Evolutionary conservation across 768 basidiomycete species (phyloP).

Genomic region (Mycena chlorophos): DNA sequence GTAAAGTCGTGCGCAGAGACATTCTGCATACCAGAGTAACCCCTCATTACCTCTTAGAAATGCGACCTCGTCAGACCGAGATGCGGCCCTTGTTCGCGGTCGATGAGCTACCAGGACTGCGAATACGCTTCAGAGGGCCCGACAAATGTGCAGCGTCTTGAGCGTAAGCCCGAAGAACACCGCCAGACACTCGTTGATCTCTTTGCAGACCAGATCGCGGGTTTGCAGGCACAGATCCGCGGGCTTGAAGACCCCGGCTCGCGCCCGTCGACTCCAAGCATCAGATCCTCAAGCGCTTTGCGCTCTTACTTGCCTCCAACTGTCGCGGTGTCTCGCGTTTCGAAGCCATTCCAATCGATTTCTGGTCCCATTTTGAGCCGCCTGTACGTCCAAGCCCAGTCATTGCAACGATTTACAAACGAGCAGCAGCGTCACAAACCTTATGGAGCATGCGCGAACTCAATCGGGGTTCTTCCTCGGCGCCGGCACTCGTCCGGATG

Average conservation of each 20-base stretch:
- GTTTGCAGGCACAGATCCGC: neutral
- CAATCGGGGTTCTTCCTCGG: neutral
- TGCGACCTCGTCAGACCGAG: neutral
- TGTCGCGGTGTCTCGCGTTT: too few species aligned
- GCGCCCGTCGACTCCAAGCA: neutral
- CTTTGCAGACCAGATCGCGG: neutral
- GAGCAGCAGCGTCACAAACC: neutral
- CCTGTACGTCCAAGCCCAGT: neutral
- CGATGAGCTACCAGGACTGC: slow-evolving; percentile 1
- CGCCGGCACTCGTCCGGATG: neutral
- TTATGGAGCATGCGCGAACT: neutral
- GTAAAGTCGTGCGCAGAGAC: neutral
- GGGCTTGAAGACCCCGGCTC: neutral
- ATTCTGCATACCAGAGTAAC: too few species aligned
- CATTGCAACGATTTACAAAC: too few species aligned
- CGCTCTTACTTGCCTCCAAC: neutral
- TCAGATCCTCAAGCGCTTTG: neutral
- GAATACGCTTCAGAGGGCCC: neutral
- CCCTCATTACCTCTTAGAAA: neutral
- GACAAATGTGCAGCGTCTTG: neutral
- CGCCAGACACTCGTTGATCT: neutral
- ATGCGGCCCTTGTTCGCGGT: slow-evolving; percentile 2
- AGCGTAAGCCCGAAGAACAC: neutral
- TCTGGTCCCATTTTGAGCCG: too few species aligned
- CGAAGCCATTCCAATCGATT: neutral